These are phyloP conservation scores for Golubevia pallescens DNA, from an alignment of 1,284 basidiomycete species.

Conservation along the genomic window DNA sequence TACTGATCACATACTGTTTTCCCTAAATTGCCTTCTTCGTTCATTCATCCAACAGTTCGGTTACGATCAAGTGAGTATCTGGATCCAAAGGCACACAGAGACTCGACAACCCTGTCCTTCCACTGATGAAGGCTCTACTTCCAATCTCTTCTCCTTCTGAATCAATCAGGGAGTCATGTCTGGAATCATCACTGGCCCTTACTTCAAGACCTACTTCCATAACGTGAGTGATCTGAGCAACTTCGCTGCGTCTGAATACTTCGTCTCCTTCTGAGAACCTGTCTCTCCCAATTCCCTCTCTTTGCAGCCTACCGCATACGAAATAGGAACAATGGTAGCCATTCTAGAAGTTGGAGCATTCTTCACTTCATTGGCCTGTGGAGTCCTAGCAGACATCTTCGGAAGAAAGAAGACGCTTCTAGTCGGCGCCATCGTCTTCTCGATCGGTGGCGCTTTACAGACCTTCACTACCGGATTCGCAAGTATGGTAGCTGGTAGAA, in stretches of 20 bases:
- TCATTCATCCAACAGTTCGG: background rate
- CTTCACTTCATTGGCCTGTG: conserved; percentile 80
- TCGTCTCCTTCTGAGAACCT: background rate
- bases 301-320: conserved; percentile 71
- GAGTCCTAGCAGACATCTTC: conserved; percentile 82
- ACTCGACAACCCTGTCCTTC: no score
- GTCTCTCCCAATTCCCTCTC: conserved; percentile 4
- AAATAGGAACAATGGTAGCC: conserved; percentile 84
- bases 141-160: background rate
- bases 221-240: no score
- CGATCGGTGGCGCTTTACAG: conserved; percentile 85
- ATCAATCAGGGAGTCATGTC: conserved; percentile 78
- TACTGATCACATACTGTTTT: no score
- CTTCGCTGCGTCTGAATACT: no score
- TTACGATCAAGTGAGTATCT: conserved; percentile 75
- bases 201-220: conserved; percentile 73
- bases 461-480: conserved; percentile 83
- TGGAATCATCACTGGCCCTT: conserved; percentile 90
- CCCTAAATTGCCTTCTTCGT: background rate
- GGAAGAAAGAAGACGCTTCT: conserved; percentile 87
- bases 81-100: no score
- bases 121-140: background rate
- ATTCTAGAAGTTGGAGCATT: conserved; percentile 83
- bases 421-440: conserved; percentile 84
- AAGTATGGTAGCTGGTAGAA: conserved; percentile 84